Conservation (phyloP, 2,329 filamentous ascomycete species). For the Colletotrichum zoysiae region DNA sequence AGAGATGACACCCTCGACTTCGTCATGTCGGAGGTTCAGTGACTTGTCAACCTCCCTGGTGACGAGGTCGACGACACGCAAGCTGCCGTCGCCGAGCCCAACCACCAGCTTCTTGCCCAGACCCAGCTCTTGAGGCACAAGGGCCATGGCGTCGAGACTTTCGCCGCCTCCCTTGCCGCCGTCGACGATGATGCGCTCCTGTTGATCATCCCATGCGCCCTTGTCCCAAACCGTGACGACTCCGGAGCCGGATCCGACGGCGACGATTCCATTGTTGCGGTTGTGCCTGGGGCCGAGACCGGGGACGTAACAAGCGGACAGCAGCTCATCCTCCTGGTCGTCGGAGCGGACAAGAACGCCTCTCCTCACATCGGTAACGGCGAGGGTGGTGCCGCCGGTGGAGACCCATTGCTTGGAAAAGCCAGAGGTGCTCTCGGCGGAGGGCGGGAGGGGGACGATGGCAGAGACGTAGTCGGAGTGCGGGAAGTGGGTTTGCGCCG, state of each 20-base stretch:
- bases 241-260: slow-evolving; percentile 81
- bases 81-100: slow-evolving; percentile 83
- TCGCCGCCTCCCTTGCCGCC: slow-evolving; percentile 74
- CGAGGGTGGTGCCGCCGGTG: slow-evolving; percentile 90
- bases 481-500: slow-evolving; percentile 84
- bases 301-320: slow-evolving; percentile 83
- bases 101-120: slow-evolving; percentile 81
- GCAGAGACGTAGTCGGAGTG: slow-evolving; percentile 95
- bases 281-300: slow-evolving; percentile 78
- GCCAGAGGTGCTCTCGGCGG: slow-evolving; percentile 84
- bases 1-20: slow-evolving; percentile 85
- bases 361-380: slow-evolving; percentile 87
- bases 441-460: slow-evolving; percentile 84
- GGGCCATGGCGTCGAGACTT: slow-evolving; percentile 81
- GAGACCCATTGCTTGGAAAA: slow-evolving; percentile 96
- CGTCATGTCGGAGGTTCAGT: slow-evolving; percentile 77
- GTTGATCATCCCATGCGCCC: slow-evolving; percentile 94
- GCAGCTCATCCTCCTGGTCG: slow-evolving; percentile 92
- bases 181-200: slow-evolving; percentile 86
- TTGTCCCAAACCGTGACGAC: slow-evolving; percentile 94
- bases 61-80: slow-evolving; percentile 83
- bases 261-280: slow-evolving; percentile 78
- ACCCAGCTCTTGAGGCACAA: slow-evolving; percentile 78
- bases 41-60: slow-evolving; percentile 78
- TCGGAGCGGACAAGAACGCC: slow-evolving; percentile 91